Evolutionary conservation across 2,329 filamentous ascomycete species (phyloP).

Genomic region (Sporothrix mexicana): DNA sequence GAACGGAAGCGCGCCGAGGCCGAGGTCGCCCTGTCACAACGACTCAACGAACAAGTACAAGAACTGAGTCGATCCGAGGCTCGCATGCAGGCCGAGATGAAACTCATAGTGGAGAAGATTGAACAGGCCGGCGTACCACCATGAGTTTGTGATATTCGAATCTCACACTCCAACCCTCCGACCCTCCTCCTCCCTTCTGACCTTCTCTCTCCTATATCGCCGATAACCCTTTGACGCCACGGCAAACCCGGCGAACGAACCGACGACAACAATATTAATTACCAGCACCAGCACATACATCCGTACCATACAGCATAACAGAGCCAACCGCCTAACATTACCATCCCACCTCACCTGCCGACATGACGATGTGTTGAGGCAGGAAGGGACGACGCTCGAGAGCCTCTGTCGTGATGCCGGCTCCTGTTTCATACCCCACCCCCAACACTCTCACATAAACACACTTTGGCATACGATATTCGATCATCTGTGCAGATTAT

Average conservation of each 20-base stretch:
- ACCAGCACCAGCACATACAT: background rate
- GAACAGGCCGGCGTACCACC: conserved; percentile 77
- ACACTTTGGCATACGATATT: too few relatives aligned
- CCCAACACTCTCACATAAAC: too few relatives aligned
- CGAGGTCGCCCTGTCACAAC: conserved; percentile 79
- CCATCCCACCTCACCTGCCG: background rate
- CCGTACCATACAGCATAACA: background rate
- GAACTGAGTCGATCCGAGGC: conserved; percentile 96
- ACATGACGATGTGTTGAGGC: too few relatives aligned
- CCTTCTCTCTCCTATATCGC: background rate
- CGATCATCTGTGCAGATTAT: too few relatives aligned
- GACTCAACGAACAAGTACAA: conserved; percentile 88
- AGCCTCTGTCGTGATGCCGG: too few relatives aligned
- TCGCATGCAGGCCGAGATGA: conserved; percentile 91
- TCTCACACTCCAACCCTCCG: background rate
- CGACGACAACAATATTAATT: background rate
- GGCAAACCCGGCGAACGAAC: background rate
- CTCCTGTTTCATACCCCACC: too few relatives aligned
- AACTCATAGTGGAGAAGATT: conserved; percentile 99
- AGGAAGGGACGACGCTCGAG: too few relatives aligned
- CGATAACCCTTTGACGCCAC: background rate
- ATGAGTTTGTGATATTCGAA: conserved; percentile 14
- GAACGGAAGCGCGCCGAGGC: conserved; percentile 87
- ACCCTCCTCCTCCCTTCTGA: background rate
- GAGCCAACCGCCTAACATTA: background rate